Conservation (phyloP, 768 basidiomycete genomes). For the Phylloporus sp. region DNA sequence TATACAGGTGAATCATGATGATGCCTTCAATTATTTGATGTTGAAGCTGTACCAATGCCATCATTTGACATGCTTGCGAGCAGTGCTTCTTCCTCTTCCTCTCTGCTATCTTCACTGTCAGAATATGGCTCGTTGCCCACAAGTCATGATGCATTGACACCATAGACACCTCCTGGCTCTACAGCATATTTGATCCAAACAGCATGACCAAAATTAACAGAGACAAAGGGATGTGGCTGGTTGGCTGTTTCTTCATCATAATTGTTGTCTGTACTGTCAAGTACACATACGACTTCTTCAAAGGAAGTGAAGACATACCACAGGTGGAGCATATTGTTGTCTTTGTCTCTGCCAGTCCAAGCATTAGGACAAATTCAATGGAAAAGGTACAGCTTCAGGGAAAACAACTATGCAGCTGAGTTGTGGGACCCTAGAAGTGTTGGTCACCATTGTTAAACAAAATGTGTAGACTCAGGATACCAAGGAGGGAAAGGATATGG, state of each 20-base stretch:
- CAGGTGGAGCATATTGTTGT: constrained; percentile 58
- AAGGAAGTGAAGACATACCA: constrained; percentile 73
- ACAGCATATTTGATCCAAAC: constrained; percentile 69
- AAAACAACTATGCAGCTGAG: constrained; percentile 72
- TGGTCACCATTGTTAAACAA: constrained; percentile 81
- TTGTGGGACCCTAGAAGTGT: constrained; percentile 57
- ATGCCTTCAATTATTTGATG: constrained; percentile 3
- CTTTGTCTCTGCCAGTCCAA: constrained; percentile 21
- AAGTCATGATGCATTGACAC: constrained; percentile 26
- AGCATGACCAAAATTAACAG: constrained; percentile 84
- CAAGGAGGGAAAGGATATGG: constrained; percentile 66
- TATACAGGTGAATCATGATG: neutral
- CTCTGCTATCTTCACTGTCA: constrained; percentile 29
- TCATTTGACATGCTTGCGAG: constrained; percentile 11
- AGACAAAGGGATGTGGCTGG: constrained; percentile 63
- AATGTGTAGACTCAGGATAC: constrained; percentile 73
- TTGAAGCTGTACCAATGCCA: neutral
- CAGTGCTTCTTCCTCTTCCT: constrained; percentile 15
- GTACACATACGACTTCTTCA: constrained; percentile 65
- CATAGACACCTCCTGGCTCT: constrained; percentile 27
- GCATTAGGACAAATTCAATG: constrained; percentile 3
- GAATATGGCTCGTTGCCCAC: constrained; percentile 22
- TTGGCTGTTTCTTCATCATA: constrained; percentile 36
- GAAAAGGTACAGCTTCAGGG: constrained; percentile 40
- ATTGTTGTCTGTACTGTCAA: constrained; percentile 37